A percentile compares a stretch with the other conserved stretches of the same genome.
Evolutionary conservation across 148 eudicot species (phyloP).

Genomic region (Bassia scoparia): DNA sequence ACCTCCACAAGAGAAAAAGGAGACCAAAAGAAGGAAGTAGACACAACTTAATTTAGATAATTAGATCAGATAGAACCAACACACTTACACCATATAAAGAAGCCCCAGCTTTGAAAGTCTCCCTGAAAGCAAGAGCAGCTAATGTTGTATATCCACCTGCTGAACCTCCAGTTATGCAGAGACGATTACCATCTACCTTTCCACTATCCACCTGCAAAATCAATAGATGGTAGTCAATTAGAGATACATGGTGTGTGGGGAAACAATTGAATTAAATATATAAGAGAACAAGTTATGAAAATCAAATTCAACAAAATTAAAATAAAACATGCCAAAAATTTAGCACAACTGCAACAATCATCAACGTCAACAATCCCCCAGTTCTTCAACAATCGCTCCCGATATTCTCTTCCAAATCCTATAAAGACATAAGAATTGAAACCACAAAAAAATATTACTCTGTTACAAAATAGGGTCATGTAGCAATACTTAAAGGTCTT

Average conservation of each 20-base stretch:
- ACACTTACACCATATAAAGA: constrained; percentile 91
- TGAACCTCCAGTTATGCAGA: constrained; percentile 88
- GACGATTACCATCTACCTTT: constrained; percentile 64
- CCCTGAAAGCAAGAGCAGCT: constrained; percentile 88
- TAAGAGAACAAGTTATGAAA: neutral
- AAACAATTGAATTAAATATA: neutral
- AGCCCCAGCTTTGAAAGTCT: constrained; percentile 84
- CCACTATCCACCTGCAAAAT: constrained; percentile 57
- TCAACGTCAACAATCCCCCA: constrained; percentile 90
- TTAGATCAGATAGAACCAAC: neutral
- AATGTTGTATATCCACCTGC: constrained; percentile 96
- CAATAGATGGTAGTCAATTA: constrained; percentile 1
- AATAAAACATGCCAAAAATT: constrained; percentile 55
- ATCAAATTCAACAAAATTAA: no score
- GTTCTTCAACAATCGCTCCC: constrained; percentile 66
- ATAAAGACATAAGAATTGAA: constrained; percentile 18
- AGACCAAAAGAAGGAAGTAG: neutral
- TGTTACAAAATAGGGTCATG: neutral
- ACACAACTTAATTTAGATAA: neutral
- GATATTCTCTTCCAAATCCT: constrained; percentile 92
- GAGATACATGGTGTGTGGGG: constrained; percentile 1
- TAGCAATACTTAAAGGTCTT: neutral
- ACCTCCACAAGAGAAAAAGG: neutral
- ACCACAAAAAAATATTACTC: neutral
- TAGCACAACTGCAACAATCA: constrained; percentile 97